A percentile compares a stretch with the other conserved stretches of the same genome.
These are phyloP conservation scores for Candolleomyces efflorescens DNA, from an alignment of 768 basidiomycete species.

Conservation along the genomic window DNA sequence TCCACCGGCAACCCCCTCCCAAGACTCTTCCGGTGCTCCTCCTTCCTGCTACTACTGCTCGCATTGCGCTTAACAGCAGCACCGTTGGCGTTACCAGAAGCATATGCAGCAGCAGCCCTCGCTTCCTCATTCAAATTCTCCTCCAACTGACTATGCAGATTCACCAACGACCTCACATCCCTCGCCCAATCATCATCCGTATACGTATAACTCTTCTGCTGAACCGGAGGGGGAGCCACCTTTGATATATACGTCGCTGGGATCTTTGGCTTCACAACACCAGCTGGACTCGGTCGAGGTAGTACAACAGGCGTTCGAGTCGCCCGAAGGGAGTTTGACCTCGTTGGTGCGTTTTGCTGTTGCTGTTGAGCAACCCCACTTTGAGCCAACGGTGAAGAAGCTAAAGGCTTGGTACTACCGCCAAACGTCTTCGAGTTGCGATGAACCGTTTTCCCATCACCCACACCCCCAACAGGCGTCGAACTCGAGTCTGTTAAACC, in stretches of 20 bases:
- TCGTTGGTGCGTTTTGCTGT: neutral
- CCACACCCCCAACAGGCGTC: conserved; percentile 17
- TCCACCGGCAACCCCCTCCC: neutral
- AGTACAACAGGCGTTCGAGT: neutral
- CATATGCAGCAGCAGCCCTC: neutral
- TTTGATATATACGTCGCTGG: no score
- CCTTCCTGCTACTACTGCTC: conserved; percentile 4
- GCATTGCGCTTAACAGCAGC: neutral
- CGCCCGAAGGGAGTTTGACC: neutral
- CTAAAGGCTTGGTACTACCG: no score
- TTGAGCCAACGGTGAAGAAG: no score
- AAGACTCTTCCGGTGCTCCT: neutral
- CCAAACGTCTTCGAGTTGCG: neutral
- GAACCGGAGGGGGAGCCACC: no score
- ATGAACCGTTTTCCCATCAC: neutral
- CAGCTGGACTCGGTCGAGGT: conserved; percentile 10
- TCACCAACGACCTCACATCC: conserved; percentile 60
- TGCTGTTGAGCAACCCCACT: no score
- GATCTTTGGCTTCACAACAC: no score
- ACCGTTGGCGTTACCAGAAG: neutral
- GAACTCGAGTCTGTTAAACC: conserved; percentile 24
- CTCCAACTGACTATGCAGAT: neutral
- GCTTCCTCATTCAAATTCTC: neutral
- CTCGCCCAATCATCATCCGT: conserved; percentile 63
- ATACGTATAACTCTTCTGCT: conserved; percentile 27